Base-by-base conservation (phyloP, 139 green algal species). In the Ulvella scutata region DNA sequence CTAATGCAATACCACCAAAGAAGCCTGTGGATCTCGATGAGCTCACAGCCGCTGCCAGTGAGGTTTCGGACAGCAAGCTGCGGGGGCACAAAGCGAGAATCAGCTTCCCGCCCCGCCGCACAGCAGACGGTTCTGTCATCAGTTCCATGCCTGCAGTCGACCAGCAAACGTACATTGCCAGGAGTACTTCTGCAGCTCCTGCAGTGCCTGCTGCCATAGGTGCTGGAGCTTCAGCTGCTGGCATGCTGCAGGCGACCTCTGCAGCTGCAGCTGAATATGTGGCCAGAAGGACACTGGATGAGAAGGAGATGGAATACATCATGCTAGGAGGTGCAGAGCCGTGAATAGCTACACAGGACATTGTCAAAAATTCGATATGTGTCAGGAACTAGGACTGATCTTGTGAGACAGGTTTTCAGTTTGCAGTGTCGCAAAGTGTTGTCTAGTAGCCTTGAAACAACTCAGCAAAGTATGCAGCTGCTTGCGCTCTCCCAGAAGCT, bases 341-440 rank as follows among this genome's bases (percentile, higher is more conserved):
- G 51, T 26, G 51, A 29, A n/a, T n/a, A n/a, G 51, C 20, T 26
- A 29, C 51, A 26, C 9, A 67, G 33, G 9, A n/a, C 9, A 31
- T 67, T 26, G 51, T 67, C n/a, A 31, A 20, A 17, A 17, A 59
- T 20, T 59, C 40, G 40, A 59, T 59, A 26, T 59, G 40, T 59
- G 17, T n/a, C n/a, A n/a, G n/a, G n/a, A n/a, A 83, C 17, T 72
- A 77, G n/a, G 81, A 75, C 3, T 76, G 76, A 92, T 86, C 13
- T 78, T 75, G n/a, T 36, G 76, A 1, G 85, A 84, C 7, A 83
- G 88, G 43, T 78, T 75, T 72, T 78, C 77, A 61, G 6, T 6
- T 1, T 9, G 40, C 7, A 61, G 4, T 4, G 37, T 23, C 2
- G 2, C 20, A 39, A 62, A 13, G 33, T 20, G 10, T 40, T 20